A percentile compares a stretch with the other conserved stretches of the same genome.
These are phyloP conservation scores for Taphrina confusa DNA, from an alignment of 1,139 yeast genomes.

Conservation along the genomic window DNA sequence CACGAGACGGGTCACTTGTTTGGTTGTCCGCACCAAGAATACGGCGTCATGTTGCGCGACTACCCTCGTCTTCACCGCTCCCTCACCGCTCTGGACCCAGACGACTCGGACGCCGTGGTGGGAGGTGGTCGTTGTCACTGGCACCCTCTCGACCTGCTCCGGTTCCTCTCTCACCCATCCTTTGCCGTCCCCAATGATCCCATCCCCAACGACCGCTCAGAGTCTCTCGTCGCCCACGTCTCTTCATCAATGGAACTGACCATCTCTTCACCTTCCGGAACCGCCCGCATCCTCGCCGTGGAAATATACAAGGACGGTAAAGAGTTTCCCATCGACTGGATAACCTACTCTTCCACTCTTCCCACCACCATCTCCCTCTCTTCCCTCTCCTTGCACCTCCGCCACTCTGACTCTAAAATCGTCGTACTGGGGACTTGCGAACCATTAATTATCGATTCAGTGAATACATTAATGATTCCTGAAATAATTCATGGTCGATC, in stretches of 20 bases:
- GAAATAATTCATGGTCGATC: not conserved
- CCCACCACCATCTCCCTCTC: not conserved
- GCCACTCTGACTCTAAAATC: not conserved
- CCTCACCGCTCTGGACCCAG: slow-evolving; percentile 66
- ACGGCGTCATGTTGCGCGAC: slow-evolving; percentile 88
- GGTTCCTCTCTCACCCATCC: slow-evolving; percentile 79
- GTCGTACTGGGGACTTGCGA: not conserved
- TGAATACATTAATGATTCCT: slow-evolving; percentile 40
- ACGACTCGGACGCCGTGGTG: slow-evolving; percentile 60
- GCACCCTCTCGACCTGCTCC: slow-evolving; percentile 75
- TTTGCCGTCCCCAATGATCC: slow-evolving; percentile 71
- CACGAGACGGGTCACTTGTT: slow-evolving; percentile 91
- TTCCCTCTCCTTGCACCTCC: not conserved
- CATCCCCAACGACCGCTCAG: too few species aligned
- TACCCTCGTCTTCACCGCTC: slow-evolving; percentile 78
- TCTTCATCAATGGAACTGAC: slow-evolving; percentile 50
- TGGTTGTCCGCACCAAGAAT: slow-evolving; percentile 89
- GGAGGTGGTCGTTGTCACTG: slow-evolving; percentile 77
- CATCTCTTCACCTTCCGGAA: slow-evolving; percentile 62
- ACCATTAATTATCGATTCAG: slow-evolving; percentile 43
- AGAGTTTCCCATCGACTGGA: slow-evolving; percentile 45
- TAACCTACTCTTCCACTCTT: slow-evolving; percentile 2
- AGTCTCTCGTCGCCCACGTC: slow-evolving; percentile 45
- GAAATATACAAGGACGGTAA: slow-evolving; percentile 56
- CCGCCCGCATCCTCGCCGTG: slow-evolving; percentile 52